phyloP scores from a whole-genome alignment of 1,139 yeast genomes.

The Debaryomyces udenii region DNA sequence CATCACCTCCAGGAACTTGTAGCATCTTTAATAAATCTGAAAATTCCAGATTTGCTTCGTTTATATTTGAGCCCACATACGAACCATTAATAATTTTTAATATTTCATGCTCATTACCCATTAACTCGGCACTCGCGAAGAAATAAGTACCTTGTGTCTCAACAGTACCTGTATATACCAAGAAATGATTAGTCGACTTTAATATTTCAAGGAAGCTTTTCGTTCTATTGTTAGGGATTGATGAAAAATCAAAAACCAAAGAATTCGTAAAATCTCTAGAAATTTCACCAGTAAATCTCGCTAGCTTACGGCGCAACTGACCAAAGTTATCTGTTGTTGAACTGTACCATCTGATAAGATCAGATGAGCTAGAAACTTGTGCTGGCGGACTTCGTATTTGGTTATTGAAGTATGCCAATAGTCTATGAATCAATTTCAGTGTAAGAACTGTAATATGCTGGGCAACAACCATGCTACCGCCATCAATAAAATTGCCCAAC shows the following conservation, averaged over 20 bases:
- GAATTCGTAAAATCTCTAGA: slow-evolving; percentile 78
- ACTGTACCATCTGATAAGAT: slow-evolving; percentile 79
- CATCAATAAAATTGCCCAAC: slow-evolving; percentile 72
- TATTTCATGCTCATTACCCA: slow-evolving; percentile 48
- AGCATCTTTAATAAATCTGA: slow-evolving; percentile 33
- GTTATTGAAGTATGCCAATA: slow-evolving; percentile 69
- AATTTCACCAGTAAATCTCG: slow-evolving; percentile 72
- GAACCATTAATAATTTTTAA: slow-evolving; percentile 47
- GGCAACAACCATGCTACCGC: slow-evolving; percentile 85
- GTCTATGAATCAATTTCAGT: slow-evolving; percentile 65
- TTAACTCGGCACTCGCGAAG: slow-evolving; percentile 65
- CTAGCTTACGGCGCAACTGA: slow-evolving; percentile 78
- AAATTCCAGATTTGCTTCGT: slow-evolving; percentile 31
- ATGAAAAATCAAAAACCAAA: slow-evolving; percentile 60
- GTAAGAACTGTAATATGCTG: slow-evolving; percentile 71
- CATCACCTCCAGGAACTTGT: slow-evolving; percentile 21
- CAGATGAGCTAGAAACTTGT: slow-evolving; percentile 51
- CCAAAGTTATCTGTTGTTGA: slow-evolving; percentile 84
- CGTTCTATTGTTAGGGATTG: slow-evolving; percentile 51
- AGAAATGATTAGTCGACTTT: slow-evolving; percentile 69
- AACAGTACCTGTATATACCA: slow-evolving; percentile 73
- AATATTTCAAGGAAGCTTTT: slow-evolving; percentile 60
- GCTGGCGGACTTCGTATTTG: slow-evolving; percentile 70
- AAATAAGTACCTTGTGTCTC: slow-evolving; percentile 78
- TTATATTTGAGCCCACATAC: slow-evolving; percentile 43